Percentiles rank a stretch among this genome's conserved stretches.
Conservation (phyloP, 805 yeast species). For the Nakazawaea sp. region DNA sequence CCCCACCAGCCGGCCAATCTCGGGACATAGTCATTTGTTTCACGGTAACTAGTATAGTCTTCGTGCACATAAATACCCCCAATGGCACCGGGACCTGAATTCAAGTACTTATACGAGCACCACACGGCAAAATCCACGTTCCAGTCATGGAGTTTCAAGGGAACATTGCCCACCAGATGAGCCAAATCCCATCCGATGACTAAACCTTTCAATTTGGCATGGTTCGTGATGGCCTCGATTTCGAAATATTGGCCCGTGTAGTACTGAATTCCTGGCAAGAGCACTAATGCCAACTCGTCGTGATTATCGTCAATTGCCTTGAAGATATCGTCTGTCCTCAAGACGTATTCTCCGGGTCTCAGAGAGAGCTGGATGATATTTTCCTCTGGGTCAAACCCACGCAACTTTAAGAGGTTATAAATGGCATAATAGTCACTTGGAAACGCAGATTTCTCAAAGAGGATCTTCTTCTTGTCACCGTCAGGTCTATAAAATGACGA, state of each 20-base stretch:
- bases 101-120: slow-evolving; percentile 89
- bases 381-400: slow-evolving; percentile 42
- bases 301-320: slow-evolving; percentile 45
- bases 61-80: slow-evolving; percentile 81
- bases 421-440: slow-evolving; percentile 92
- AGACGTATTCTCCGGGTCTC: slow-evolving; percentile 43
- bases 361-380: slow-evolving; percentile 63
- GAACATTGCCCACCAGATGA: slow-evolving; percentile 88
- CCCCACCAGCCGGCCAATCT: slow-evolving; percentile 99
- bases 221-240: slow-evolving; percentile 59
- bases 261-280: slow-evolving; percentile 86
- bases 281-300: slow-evolving; percentile 61
- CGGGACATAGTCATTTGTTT: slow-evolving; percentile 36
- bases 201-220: slow-evolving; percentile 46
- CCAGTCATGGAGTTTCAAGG: slow-evolving; percentile 77
- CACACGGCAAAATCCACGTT: slow-evolving; percentile 88
- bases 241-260: slow-evolving; percentile 88
- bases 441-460: slow-evolving; percentile 83
- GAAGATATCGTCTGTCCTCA: slow-evolving; percentile 61
- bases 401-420: slow-evolving; percentile 59
- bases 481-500: slow-evolving; percentile 69
- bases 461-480: slow-evolving; percentile 53
- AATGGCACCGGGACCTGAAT: slow-evolving; percentile 91
- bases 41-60: slow-evolving; percentile 26
- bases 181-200: slow-evolving; percentile 93